A percentile compares a stretch with the other conserved stretches of the same genome.
These are phyloP conservation scores for Coemansia sp. DNA, from an alignment of 192 early-diverging fungal species.

Conservation along the genomic window DNA sequence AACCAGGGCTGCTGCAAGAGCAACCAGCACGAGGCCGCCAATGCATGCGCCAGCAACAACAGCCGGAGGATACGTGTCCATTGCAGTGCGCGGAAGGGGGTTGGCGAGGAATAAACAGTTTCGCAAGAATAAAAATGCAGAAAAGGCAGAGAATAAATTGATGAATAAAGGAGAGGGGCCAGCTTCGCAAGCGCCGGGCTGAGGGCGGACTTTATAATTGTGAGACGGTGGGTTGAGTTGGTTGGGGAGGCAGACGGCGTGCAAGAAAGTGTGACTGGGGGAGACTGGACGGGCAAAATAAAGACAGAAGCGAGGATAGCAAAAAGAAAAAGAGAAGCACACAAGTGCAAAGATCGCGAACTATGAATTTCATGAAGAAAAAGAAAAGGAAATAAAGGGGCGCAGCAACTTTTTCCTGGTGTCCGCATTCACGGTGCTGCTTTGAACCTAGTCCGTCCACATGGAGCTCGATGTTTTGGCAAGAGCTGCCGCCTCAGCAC, in stretches of 20 bases:
- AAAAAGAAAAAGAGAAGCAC: not conserved
- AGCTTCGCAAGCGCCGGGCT: not conserved
- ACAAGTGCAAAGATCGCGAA: not conserved
- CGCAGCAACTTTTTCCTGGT: not conserved
- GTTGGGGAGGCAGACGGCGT: not conserved
- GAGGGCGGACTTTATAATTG: not conserved
- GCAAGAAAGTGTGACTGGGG: not conserved
- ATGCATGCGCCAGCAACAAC: constrained; percentile 19
- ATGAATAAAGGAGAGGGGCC: not conserved
- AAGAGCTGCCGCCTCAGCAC: too few relatives aligned
- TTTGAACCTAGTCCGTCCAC: not conserved
- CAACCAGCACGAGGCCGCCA: constrained; percentile 17
- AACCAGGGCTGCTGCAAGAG: not conserved
- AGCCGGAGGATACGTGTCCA: constrained; percentile 11
- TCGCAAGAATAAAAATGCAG: constrained; percentile 3
- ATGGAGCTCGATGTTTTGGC: not conserved
- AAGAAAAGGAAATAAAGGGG: constrained; percentile 3
- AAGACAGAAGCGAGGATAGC: not conserved
- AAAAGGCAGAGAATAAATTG: not conserved
- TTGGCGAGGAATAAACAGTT: not conserved
- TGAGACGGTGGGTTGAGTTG: not conserved
- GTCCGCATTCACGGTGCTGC: not conserved
- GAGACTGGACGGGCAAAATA: not conserved
- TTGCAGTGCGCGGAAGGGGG: not conserved
- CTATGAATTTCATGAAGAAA: not conserved